A percentile compares a stretch with the other conserved stretches of the same genome.
Conservation (phyloP, 805 yeast genomes). For the Millerozyma acaciae region DNA sequence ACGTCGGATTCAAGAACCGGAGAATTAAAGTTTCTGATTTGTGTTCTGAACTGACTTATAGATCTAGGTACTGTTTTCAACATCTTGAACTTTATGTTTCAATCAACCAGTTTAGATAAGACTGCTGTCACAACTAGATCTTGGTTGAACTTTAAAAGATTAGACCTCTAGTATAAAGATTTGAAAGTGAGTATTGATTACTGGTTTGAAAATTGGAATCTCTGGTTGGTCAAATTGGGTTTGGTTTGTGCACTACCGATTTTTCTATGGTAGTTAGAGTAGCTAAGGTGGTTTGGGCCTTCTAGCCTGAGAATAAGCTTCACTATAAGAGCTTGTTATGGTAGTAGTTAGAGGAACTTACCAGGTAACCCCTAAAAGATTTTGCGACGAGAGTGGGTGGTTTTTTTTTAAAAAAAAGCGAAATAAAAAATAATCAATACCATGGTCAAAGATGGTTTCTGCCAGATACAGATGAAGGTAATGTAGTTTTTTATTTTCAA, state of each 20-base stretch:
- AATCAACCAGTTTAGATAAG: too few species aligned
- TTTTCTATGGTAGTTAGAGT: constrained; percentile 1
- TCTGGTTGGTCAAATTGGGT: constrained; percentile 29
- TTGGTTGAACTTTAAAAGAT: too few species aligned
- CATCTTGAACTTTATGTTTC: constrained; percentile 13
- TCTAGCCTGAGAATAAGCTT: too few species aligned
- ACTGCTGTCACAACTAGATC: too few species aligned
- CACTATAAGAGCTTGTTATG: too few species aligned
- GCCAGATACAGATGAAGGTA: not conserved
- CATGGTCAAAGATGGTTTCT: constrained; percentile 1
- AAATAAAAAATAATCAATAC: not conserved
- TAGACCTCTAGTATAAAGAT: too few species aligned
- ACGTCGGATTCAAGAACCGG: constrained; percentile 52
- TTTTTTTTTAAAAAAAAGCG: too few species aligned
- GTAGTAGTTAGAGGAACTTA: too few species aligned
- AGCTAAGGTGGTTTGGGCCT: too few species aligned
- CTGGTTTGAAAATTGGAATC: constrained; percentile 14
- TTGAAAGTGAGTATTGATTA: constrained; percentile 5
- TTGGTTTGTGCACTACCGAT: constrained; percentile 3
- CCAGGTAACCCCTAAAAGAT: too few species aligned
- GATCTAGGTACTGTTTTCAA: constrained; percentile 22
- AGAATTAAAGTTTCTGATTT: constrained; percentile 33
- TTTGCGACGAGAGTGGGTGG: too few species aligned
- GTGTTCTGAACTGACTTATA: constrained; percentile 12
- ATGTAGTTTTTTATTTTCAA: not conserved